phyloP scores from a whole-genome alignment of 352 stramenopile species.

The Globisporangium viniferum region DNA sequence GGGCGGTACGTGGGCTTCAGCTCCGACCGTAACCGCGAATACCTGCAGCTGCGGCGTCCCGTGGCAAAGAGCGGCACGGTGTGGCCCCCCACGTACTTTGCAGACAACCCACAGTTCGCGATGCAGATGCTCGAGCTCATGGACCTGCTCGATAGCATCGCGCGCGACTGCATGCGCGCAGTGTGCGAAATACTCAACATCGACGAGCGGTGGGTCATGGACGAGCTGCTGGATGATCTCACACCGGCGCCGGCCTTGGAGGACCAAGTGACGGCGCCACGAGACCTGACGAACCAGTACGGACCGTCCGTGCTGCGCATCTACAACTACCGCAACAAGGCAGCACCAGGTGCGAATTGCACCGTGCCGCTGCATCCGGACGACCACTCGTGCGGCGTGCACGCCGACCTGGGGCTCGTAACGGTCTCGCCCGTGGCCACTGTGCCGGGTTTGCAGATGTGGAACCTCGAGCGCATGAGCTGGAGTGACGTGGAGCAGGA shows the following conservation, averaged over 20 bases:
- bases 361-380: slow-evolving; percentile 37
- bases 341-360: not conserved
- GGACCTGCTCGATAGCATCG: slow-evolving; percentile 59
- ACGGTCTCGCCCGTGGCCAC: slow-evolving; percentile 77
- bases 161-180: slow-evolving; percentile 71
- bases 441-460: slow-evolving; percentile 78
- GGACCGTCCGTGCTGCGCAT: slow-evolving; percentile 77
- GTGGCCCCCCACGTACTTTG: slow-evolving; percentile 75
- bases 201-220: slow-evolving; percentile 56
- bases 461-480: slow-evolving; percentile 81
- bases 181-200: slow-evolving; percentile 72
- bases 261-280: slow-evolving; percentile 18
- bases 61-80: slow-evolving; percentile 63
- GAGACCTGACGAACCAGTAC: slow-evolving; percentile 67
- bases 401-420: slow-evolving; percentile 76
- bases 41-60: slow-evolving; percentile 68
- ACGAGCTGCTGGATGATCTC: slow-evolving; percentile 64
- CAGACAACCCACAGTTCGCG: slow-evolving; percentile 49
- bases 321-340: slow-evolving; percentile 86
- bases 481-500: slow-evolving; percentile 77
- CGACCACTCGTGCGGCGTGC: slow-evolving; percentile 68
- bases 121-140: slow-evolving; percentile 54
- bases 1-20: slow-evolving; percentile 76
- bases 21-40: slow-evolving; percentile 69
- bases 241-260: slow-evolving; percentile 27